phyloP scores from a whole-genome alignment of 2,329 filamentous ascomycete species.

The Rhynchosporium secalis region DNA sequence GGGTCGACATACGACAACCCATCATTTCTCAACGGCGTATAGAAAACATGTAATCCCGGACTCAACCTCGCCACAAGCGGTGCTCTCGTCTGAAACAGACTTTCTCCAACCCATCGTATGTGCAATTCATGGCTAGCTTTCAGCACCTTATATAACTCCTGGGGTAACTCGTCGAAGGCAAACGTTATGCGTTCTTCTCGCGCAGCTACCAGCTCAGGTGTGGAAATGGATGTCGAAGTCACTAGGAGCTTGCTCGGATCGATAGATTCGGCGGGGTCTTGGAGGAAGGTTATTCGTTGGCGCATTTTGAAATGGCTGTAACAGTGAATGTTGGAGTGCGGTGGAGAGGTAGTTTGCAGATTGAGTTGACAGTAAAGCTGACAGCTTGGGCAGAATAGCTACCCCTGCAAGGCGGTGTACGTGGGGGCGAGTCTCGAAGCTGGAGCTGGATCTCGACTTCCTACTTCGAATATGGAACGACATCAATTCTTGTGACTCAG shows the following conservation, averaged over 20 bases:
- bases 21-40: conserved; percentile 53
- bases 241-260: conserved; percentile 65
- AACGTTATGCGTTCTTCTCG: conserved; percentile 81
- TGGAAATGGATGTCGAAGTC: conserved; percentile 50
- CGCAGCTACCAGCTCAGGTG: conserved; percentile 64
- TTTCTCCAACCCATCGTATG: conserved; percentile 72
- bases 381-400: conserved; percentile 21
- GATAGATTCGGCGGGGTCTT: conserved; percentile 62
- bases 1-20: conserved; percentile 28
- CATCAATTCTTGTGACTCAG: background rate
- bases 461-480: background rate
- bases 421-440: background rate
- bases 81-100: conserved; percentile 57
- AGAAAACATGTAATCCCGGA: conserved; percentile 80
- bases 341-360: too few relatives aligned
- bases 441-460: background rate
- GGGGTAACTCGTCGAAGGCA: conserved; percentile 70
- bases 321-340: background rate
- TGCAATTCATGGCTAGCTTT: conserved; percentile 70
- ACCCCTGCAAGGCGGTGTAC: conserved; percentile 21
- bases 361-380: background rate
- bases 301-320: conserved; percentile 55
- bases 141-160: conserved; percentile 63
- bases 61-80: conserved; percentile 75
- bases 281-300: conserved; percentile 77